phyloP scores from a whole-genome alignment of 768 basidiomycete species.

The Amanita phalloides region DNA sequence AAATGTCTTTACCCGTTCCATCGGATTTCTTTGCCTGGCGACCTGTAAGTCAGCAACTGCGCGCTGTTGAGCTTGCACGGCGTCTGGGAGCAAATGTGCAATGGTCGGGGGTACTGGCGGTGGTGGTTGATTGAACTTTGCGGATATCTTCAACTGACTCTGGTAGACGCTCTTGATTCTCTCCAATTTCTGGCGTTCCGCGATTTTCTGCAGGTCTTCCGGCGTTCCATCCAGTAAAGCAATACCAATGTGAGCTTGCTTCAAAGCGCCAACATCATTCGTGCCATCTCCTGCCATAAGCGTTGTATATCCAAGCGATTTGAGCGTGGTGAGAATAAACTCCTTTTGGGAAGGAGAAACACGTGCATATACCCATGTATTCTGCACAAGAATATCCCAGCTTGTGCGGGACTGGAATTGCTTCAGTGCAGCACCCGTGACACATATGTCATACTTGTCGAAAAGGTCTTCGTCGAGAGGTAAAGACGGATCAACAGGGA shows the following conservation, averaged over 20 bases:
- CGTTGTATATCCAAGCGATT: slow-evolving; percentile 81
- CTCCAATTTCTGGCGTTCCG: slow-evolving; percentile 83
- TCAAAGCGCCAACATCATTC: slow-evolving; percentile 96
- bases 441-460: slow-evolving; percentile 87
- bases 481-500: slow-evolving; percentile 71
- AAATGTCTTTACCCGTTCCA: slow-evolving; percentile 66
- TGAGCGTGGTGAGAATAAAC: slow-evolving; percentile 83
- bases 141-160: slow-evolving; percentile 83
- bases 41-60: slow-evolving; percentile 54
- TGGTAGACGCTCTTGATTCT: slow-evolving; percentile 96
- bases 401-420: slow-evolving; percentile 63
- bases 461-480: slow-evolving; percentile 74
- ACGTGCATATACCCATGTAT: slow-evolving; percentile 98
- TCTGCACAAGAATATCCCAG: slow-evolving; percentile 81
- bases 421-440: slow-evolving; percentile 90
- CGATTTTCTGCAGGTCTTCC: slow-evolving; percentile 89
- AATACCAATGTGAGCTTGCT: slow-evolving; percentile 96
- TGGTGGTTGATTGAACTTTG: slow-evolving; percentile 86
- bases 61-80: slow-evolving; percentile 80
- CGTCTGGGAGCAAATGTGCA: slow-evolving; percentile 80
- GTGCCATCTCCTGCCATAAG: slow-evolving; percentile 99
- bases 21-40: slow-evolving; percentile 74
- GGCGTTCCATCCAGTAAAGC: slow-evolving; percentile 85
- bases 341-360: slow-evolving; percentile 97
- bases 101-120: slow-evolving; percentile 88